phyloP scores from a whole-genome alignment of 2,329 filamentous ascomycete species.

The Hypoxylon rubiginosum region DNA sequence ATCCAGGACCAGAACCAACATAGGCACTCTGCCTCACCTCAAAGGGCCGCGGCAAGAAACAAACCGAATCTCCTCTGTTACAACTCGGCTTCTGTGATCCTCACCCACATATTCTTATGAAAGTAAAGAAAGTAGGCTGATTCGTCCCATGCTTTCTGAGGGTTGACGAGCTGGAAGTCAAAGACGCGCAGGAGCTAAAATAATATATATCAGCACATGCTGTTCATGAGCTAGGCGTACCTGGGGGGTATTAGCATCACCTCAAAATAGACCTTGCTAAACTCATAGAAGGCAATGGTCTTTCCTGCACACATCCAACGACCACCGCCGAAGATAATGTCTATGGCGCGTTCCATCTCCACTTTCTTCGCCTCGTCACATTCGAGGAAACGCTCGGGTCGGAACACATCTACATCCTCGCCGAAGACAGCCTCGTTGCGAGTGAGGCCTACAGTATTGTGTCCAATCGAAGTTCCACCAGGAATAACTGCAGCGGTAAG shows the following conservation, averaged over 20 bases:
- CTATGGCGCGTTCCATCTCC: constrained; percentile 53
- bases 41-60: neutral
- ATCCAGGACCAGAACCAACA: neutral
- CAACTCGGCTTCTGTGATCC: constrained; percentile 40
- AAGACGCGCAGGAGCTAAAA: constrained; percentile 46
- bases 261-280: constrained; percentile 60
- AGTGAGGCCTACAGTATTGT: constrained; percentile 54
- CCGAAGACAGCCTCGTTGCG: constrained; percentile 52
- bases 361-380: constrained; percentile 48
- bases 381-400: constrained; percentile 62
- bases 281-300: constrained; percentile 58
- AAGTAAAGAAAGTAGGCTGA: constrained; percentile 42
- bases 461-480: constrained; percentile 54
- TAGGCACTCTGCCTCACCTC: neutral
- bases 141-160: constrained; percentile 34
- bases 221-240: neutral
- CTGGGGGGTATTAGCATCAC: constrained; percentile 46
- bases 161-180: constrained; percentile 50
- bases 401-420: constrained; percentile 56
- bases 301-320: constrained; percentile 58
- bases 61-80: neutral
- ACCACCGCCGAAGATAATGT: constrained; percentile 58
- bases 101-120: constrained; percentile 47
- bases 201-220: neutral
- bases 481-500: constrained; percentile 50